phyloP scores from a whole-genome alignment of 331 rosid genomes.

The Malus hybrid region DNA sequence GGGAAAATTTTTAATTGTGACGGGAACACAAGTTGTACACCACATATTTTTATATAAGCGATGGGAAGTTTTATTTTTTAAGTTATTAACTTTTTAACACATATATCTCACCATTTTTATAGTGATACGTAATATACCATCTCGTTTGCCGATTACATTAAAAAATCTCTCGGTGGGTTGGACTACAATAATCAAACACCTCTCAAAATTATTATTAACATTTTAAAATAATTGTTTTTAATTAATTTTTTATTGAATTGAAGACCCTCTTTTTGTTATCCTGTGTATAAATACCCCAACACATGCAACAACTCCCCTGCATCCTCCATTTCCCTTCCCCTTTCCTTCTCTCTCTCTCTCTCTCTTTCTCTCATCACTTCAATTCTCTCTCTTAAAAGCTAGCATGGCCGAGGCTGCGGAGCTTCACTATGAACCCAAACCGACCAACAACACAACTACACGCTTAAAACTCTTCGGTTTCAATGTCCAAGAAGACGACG shows the following conservation, averaged over 20 bases:
- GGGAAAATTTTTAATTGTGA: too few relatives aligned
- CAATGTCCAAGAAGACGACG: conserved; percentile 57
- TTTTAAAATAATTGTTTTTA: too few relatives aligned
- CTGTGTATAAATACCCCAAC: conserved; percentile 46
- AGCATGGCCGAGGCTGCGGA: conserved; percentile 34
- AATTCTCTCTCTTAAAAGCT: not conserved
- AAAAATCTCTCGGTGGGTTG: not conserved
- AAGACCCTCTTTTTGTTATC: conserved; percentile 1
- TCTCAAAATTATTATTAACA: not conserved
- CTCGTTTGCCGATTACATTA: too few relatives aligned
- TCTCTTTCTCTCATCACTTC: conserved; percentile 7
- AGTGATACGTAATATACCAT: too few relatives aligned
- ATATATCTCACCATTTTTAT: too few relatives aligned
- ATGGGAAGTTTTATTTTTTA: too few relatives aligned
- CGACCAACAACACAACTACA: conserved; percentile 30
- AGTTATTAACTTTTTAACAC: too few relatives aligned
- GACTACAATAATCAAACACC: not conserved
- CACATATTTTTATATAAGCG: too few relatives aligned
- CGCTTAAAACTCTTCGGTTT: conserved; percentile 74
- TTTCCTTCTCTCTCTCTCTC: not conserved
- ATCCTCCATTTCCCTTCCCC: conserved; percentile 8
- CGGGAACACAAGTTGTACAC: too few relatives aligned
- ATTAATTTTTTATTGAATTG: not conserved
- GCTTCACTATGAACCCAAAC: conserved; percentile 36
- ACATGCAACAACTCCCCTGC: conserved; percentile 38